Percentiles rank a stretch among this genome's conserved stretches.
Conservation (phyloP, 2,329 filamentous ascomycete species). For the Ceratocystis albifundus region DNA sequence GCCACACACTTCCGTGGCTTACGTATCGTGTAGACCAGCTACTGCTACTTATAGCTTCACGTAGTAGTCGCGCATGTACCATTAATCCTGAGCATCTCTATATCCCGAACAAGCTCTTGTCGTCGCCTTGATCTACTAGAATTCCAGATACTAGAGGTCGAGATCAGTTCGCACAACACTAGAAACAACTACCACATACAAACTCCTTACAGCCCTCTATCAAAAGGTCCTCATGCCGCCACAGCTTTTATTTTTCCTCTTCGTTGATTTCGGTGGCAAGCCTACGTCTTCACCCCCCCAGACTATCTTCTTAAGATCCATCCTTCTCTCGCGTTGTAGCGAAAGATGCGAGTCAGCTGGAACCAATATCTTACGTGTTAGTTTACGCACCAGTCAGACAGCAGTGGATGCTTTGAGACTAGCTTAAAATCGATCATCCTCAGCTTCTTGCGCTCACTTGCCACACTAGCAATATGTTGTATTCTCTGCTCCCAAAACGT, state of each 20-base stretch:
- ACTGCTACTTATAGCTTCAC: too few relatives aligned
- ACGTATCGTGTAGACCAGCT: too few relatives aligned
- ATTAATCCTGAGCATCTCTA: too few relatives aligned
- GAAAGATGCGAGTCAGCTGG: neutral
- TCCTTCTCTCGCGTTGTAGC: neutral
- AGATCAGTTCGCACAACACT: neutral
- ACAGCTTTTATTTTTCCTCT: neutral
- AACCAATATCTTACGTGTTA: neutral
- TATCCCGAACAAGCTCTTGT: neutral
- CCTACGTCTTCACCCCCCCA: neutral
- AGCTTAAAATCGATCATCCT: neutral
- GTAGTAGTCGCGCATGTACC: too few relatives aligned
- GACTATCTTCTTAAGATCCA: too few relatives aligned
- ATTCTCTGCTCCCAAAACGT: neutral
- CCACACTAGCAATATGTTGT: neutral
- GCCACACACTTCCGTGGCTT: too few relatives aligned
- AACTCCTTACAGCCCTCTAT: neutral
- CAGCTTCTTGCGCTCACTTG: slow-evolving; percentile 4
- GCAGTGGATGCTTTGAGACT: neutral
- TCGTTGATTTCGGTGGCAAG: neutral
- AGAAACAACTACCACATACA: neutral
- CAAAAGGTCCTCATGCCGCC: too few relatives aligned
- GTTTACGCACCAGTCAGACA: neutral
- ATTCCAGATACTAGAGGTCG: neutral
- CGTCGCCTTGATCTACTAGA: neutral